Evolutionary conservation across 257 asterid species (phyloP).

Genomic region (Cruciata laevipes): DNA sequence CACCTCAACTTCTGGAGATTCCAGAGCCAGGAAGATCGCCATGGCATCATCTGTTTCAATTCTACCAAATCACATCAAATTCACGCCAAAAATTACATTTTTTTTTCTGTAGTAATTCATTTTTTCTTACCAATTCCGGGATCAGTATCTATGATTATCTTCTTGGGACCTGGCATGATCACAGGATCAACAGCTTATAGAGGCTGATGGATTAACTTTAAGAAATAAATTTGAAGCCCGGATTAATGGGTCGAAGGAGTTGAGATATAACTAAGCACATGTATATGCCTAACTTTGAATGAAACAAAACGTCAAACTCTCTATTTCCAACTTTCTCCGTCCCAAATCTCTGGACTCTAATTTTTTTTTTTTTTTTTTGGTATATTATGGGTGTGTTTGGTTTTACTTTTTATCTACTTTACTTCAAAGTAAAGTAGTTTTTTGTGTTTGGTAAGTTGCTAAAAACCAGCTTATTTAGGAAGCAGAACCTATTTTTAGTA

Average conservation of each 20-base stretch:
- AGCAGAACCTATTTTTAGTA: too few species aligned
- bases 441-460: too few species aligned
- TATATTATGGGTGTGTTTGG: too few species aligned
- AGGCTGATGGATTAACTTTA: background rate
- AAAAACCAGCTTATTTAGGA: too few species aligned
- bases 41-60: conserved; percentile 83
- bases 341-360: too few species aligned
- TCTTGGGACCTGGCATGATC: conserved; percentile 58
- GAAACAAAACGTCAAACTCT: too few species aligned
- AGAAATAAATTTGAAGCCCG: background rate
- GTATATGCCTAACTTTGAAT: too few species aligned
- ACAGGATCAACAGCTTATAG: background rate
- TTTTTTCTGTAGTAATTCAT: background rate
- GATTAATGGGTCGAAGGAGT: background rate
- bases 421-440: too few species aligned
- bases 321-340: too few species aligned
- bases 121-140: conserved; percentile 75
- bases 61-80: background rate
- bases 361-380: too few species aligned
- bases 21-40: conserved; percentile 93
- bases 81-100: background rate
- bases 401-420: too few species aligned
- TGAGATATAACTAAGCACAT: background rate
- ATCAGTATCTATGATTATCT: conserved; percentile 92
- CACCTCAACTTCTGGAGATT: conserved; percentile 93